phyloP scores from a whole-genome alignment of 1,284 basidiomycete species.

The Irpex sp. region DNA sequence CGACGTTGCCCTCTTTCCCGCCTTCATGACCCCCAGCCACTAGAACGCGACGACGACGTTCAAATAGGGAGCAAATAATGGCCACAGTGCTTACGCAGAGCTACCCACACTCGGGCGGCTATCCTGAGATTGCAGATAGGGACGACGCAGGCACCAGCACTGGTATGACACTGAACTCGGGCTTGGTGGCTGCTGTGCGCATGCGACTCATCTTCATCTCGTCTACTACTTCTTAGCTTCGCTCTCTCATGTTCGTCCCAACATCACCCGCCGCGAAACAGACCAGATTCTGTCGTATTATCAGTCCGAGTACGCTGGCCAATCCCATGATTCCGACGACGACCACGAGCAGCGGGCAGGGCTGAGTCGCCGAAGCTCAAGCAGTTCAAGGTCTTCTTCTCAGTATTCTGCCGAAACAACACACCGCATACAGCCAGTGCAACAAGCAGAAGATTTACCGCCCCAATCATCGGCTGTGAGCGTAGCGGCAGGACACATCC shows the following conservation, averaged over 20 bases:
- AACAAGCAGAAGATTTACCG: not conserved
- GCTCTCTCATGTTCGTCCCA: conserved; percentile 21
- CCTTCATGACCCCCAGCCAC: not conserved
- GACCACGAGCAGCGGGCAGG: conserved; percentile 9
- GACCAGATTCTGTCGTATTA: conserved; percentile 32
- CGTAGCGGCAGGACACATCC: conserved; percentile 20
- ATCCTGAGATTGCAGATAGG: conserved; percentile 9
- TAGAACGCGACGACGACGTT: not conserved
- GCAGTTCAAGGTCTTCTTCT: conserved; percentile 33
- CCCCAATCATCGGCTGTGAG: not conserved
- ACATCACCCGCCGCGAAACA: conserved; percentile 25
- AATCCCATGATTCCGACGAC: conserved; percentile 19
- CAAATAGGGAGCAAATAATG: not conserved
- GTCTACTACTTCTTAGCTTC: conserved; percentile 9
- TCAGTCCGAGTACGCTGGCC: conserved; percentile 30
- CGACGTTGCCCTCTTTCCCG: not conserved
- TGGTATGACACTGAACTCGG: conserved; percentile 4
- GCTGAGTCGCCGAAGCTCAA: conserved; percentile 14
- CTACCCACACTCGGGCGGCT: conserved; percentile 12
- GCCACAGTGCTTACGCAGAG: conserved; percentile 4
- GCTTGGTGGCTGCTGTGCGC: not conserved
- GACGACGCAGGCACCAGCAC: not conserved
- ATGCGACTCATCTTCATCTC: not conserved
- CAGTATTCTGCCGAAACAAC: conserved; percentile 42
- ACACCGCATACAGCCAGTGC: conserved; percentile 25